phyloP scores from a whole-genome alignment of 192 early-diverging fungal species.

The Borealophlyctis nickersoniae region DNA sequence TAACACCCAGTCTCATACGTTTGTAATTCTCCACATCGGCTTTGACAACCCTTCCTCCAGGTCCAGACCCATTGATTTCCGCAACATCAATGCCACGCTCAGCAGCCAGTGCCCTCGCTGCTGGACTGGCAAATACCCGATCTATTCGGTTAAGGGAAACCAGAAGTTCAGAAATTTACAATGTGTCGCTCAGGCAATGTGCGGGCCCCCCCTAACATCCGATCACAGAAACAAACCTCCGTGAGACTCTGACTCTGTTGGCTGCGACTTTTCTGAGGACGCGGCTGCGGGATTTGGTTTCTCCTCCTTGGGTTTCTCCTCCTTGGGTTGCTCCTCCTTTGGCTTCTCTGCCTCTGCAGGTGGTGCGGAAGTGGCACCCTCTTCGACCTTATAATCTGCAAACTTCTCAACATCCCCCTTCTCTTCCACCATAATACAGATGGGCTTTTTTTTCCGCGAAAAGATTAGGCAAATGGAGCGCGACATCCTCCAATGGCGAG shows the following conservation, averaged over 20 bases:
- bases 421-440: conserved; percentile 89
- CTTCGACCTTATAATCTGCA: conserved; percentile 65
- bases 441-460: conserved; percentile 59
- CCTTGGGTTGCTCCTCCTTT: conserved; percentile 9
- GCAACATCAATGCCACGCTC: conserved; percentile 77
- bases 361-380: conserved; percentile 20
- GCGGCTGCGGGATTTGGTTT: conserved; percentile 39
- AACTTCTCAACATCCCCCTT: conserved; percentile 84
- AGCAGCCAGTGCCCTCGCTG: conserved; percentile 81
- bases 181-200: too few relatives aligned
- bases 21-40: conserved; percentile 77
- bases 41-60: conserved; percentile 87
- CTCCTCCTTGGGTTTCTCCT: neutral
- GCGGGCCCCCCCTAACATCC: too few relatives aligned
- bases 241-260: conserved; percentile 1
- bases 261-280: conserved; percentile 14
- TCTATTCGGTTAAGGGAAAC: conserved; percentile 25
- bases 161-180: too few relatives aligned
- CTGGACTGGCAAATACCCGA: conserved; percentile 79
- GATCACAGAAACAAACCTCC: too few relatives aligned
- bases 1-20: conserved; percentile 19
- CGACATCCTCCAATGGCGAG: neutral
- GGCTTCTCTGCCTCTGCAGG: conserved; percentile 24
- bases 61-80: conserved; percentile 81
- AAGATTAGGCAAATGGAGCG: conserved; percentile 3